Conservation (phyloP, 768 basidiomycete species). For the Lyophyllum decastes region DNA sequence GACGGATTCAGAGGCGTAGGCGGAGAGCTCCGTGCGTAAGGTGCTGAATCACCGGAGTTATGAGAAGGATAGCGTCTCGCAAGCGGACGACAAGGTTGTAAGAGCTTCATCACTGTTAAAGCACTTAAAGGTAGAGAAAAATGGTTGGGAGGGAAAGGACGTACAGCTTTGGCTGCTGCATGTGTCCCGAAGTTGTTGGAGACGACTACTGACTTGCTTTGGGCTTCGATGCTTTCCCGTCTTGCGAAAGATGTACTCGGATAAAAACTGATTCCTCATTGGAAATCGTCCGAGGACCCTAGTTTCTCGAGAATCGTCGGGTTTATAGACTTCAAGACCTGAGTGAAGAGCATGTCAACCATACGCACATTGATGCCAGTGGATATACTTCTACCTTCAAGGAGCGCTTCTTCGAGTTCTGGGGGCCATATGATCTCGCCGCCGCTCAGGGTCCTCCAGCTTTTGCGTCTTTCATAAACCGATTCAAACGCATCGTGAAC, state of each 20-base stretch:
- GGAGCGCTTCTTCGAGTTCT: constrained; percentile 69
- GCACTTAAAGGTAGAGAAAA: no score
- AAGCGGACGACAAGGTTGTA: no score
- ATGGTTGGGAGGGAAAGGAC: constrained; percentile 16
- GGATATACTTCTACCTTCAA: constrained; percentile 52
- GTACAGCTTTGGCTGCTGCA: constrained; percentile 66
- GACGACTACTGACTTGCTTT: constrained; percentile 76
- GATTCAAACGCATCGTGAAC: no score
- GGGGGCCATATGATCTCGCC: constrained; percentile 78
- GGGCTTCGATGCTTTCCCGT: constrained; percentile 70
- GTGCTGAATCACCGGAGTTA: no score
- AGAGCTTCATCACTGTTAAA: no score
- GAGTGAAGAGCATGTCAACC: constrained; percentile 10
- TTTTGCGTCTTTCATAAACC: no score
- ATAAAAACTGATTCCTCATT: constrained; percentile 75
- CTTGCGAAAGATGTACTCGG: constrained; percentile 66
- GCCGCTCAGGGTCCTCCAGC: constrained; percentile 55
- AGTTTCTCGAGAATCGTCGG: constrained; percentile 69
- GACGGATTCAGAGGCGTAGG: no score
- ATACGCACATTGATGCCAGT: not conserved
- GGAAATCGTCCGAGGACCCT: constrained; percentile 71
- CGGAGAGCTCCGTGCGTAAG: no score
- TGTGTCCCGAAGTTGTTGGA: constrained; percentile 74
- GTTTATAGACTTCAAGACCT: constrained; percentile 70
- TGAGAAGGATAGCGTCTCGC: no score